phyloP scores from a whole-genome alignment of 805 yeast genomes.

The Candida adriatica region DNA sequence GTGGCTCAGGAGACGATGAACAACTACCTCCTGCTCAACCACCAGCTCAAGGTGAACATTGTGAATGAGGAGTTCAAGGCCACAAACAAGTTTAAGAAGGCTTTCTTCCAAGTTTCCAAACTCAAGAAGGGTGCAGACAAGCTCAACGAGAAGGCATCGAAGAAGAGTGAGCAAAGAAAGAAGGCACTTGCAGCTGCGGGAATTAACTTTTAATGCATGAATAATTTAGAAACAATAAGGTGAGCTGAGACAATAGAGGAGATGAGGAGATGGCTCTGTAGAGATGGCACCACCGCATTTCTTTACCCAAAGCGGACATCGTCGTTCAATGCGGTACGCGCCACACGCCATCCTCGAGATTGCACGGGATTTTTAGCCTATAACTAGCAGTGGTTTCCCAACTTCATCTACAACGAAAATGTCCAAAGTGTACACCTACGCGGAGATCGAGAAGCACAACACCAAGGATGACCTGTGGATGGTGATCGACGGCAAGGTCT shows the following conservation, averaged over 20 bases:
- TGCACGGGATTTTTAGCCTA: too few species aligned
- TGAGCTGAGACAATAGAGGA: too few species aligned
- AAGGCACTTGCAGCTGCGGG: slow-evolving; percentile 29
- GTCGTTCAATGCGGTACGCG: too few species aligned
- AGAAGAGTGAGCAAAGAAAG: slow-evolving; percentile 28
- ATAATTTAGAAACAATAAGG: too few species aligned
- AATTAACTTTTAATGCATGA: slow-evolving; percentile 31
- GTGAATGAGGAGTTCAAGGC: slow-evolving; percentile 40
- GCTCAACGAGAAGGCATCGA: slow-evolving; percentile 26
- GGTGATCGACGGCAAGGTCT: slow-evolving; percentile 76
- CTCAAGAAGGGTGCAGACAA: slow-evolving; percentile 25
- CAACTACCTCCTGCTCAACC: slow-evolving; percentile 85
- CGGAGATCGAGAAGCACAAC: slow-evolving; percentile 68
- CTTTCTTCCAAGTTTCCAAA: slow-evolving; percentile 25
- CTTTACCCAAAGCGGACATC: too few species aligned
- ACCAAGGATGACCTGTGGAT: slow-evolving; percentile 80
- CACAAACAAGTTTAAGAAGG: slow-evolving; percentile 29
- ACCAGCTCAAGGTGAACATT: slow-evolving; percentile 66
- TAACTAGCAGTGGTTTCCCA: too few species aligned
- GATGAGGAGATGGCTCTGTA: too few species aligned
- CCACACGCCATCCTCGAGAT: too few species aligned
- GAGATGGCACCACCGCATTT: too few species aligned
- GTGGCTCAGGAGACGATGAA: slow-evolving; percentile 95
- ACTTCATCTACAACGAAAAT: slow-evolving; percentile 24
- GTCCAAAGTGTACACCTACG: slow-evolving; percentile 51